A percentile compares a stretch with the other conserved stretches of the same genome.
Evolutionary conservation across 2,329 filamentous ascomycete species (phyloP).

Genomic region (Metarhizium sp.): DNA sequence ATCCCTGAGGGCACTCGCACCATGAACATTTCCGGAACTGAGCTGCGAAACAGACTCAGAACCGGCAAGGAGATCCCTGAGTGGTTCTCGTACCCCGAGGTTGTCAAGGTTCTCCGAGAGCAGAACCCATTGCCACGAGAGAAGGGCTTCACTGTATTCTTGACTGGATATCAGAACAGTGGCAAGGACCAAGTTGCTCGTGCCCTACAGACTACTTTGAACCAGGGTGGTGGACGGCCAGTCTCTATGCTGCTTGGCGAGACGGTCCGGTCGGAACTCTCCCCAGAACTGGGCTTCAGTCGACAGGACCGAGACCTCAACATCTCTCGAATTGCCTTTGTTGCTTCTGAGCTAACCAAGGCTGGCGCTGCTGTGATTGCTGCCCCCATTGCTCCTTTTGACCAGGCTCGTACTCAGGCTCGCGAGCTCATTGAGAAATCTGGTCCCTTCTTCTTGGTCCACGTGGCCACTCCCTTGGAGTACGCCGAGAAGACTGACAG

Average conservation of each 20-base stretch:
- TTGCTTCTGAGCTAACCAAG: constrained; percentile 87
- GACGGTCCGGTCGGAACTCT: constrained; percentile 87
- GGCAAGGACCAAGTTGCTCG: constrained; percentile 96
- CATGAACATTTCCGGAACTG: constrained; percentile 76
- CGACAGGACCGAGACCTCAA: constrained; percentile 88
- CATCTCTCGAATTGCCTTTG: constrained; percentile 92
- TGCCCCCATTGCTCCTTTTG: constrained; percentile 90
- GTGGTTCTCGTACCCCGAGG: constrained; percentile 99
- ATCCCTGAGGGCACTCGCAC: constrained; percentile 77
- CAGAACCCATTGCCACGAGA: constrained; percentile 84
- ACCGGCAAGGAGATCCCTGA: constrained; percentile 92
- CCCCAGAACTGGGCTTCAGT: constrained; percentile 90
- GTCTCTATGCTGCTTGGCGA: constrained; percentile 93
- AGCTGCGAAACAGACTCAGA: constrained; percentile 84
- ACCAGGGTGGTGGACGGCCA: constrained; percentile 92
- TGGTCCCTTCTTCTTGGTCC: constrained; percentile 88
- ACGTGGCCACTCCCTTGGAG: constrained; percentile 88
- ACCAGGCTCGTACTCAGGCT: constrained; percentile 65
- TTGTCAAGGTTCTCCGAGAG: constrained; percentile 91
- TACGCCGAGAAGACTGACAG: constrained; percentile 93
- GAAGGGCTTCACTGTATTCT: constrained; percentile 97
- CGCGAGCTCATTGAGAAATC: constrained; percentile 79
- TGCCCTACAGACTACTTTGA: constrained; percentile 90
- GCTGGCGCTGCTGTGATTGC: constrained; percentile 92
- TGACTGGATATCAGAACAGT: constrained; percentile 92